Percentiles rank a stretch among this genome's conserved stretches.
phyloP scores from a whole-genome alignment of 1,139 yeast genomes.

The Pichia sp. region DNA sequence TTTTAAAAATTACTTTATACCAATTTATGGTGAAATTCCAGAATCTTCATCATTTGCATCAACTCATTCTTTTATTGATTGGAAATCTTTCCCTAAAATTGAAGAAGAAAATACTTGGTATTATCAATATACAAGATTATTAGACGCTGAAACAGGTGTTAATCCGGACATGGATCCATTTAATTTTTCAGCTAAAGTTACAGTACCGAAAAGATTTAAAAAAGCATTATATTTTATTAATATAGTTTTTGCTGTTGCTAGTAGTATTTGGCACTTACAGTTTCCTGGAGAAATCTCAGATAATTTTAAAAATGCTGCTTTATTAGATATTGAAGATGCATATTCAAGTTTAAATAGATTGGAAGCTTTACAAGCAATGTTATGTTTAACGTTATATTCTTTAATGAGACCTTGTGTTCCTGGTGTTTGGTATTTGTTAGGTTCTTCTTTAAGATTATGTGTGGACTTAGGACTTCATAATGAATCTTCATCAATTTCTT shows the following conservation, averaged over 20 bases:
- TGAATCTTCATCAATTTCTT: constrained; percentile 19
- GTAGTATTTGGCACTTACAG: constrained; percentile 66
- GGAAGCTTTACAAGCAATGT: constrained; percentile 66
- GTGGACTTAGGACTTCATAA: constrained; percentile 81
- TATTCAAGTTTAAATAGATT: constrained; percentile 55
- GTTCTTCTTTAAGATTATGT: constrained; percentile 71
- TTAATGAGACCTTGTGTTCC: constrained; percentile 74
- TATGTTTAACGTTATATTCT: constrained; percentile 64
- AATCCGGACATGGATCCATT: constrained; percentile 29
- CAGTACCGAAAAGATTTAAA: constrained; percentile 42
- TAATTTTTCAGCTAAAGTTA: constrained; percentile 35
- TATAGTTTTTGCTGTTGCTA: constrained; percentile 74
- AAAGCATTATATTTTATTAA: constrained; percentile 57
- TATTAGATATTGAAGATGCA: constrained; percentile 53
- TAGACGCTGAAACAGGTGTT: constrained; percentile 30
- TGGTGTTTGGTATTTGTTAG: constrained; percentile 89
- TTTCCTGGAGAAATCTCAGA: constrained; percentile 65
- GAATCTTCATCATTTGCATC: constrained; percentile 54
- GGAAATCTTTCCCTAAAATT: constrained; percentile 20
- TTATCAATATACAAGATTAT: constrained; percentile 28
- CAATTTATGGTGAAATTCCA: constrained; percentile 69
- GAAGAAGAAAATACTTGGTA: constrained; percentile 44
- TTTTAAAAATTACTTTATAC: constrained; percentile 58
- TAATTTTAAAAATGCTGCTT: constrained; percentile 66
- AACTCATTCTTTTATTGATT: constrained; percentile 48